Evolutionary conservation across 2,329 filamentous ascomycete species (phyloP).

Genomic region (Tolypocladium nubicola): DNA sequence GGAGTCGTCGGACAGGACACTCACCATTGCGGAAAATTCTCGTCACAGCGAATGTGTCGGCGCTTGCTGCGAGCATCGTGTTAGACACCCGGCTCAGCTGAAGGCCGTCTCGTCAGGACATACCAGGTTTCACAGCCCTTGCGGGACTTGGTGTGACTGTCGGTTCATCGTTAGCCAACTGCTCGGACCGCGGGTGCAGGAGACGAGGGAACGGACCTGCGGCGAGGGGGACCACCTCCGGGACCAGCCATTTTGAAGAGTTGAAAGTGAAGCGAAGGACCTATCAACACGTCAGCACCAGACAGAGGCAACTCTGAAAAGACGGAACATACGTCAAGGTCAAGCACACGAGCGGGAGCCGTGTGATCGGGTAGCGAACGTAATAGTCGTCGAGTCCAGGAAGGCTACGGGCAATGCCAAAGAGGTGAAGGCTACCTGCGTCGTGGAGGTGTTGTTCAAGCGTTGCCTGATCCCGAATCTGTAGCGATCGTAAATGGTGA

Average conservation of each 20-base stretch:
- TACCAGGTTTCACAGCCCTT: constrained; percentile 94
- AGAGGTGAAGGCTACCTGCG: neutral
- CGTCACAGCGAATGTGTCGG: constrained; percentile 94
- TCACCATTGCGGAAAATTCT: constrained; percentile 95
- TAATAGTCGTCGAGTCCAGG: constrained; percentile 6
- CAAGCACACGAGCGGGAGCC: constrained; percentile 15
- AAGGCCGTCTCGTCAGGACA: constrained; percentile 10
- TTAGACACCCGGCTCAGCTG: constrained; percentile 2
- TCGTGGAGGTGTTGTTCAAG: neutral
- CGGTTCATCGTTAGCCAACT: neutral
- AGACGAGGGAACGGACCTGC: constrained; percentile 36
- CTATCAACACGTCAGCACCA: neutral
- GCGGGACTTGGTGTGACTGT: constrained; percentile 96
- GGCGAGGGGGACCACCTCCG: constrained; percentile 81
- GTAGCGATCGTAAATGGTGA: neutral
- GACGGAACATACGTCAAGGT: constrained; percentile 15
- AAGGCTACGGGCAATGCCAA: neutral
- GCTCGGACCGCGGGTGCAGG: too few species aligned
- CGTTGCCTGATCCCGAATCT: neutral
- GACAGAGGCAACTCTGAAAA: neutral
- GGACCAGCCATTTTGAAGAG: constrained; percentile 69
- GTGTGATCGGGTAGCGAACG: constrained; percentile 28
- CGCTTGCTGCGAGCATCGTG: constrained; percentile 51
- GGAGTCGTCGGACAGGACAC: constrained; percentile 13
- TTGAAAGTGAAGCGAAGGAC: neutral